Evolutionary conservation across 805 yeast species (phyloP), one percentile per base, ranked within the genome.

Genomic region (Saturnispora gosingensis): DNA sequence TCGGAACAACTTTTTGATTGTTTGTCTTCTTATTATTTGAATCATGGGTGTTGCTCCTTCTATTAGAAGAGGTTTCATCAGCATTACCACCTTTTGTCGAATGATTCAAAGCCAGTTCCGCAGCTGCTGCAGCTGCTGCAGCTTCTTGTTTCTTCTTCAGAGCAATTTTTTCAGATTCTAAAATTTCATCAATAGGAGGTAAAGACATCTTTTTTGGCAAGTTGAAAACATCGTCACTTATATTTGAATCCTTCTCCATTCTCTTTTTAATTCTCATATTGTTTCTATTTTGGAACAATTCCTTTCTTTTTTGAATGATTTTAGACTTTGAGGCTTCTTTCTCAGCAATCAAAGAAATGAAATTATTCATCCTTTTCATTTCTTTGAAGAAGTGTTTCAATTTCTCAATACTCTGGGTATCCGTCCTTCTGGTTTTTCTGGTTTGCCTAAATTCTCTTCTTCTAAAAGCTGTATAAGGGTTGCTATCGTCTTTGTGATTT

Each of bases 371-470:
- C 47, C 82, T 76, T 55, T 80, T 83, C 70, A 93, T 73, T 54
- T 93, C 96, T 54, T 76, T 76, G 56, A 85, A 87, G 32, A 93
- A 71, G 52, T 78, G 65, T 22, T 93, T 76, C 47, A 93, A 72
- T 57, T 90, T 80, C 66, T 90, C 97, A 13, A 89, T 83, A 58
- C 93, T 88, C 59, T 88, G 86, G 34, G 86, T 78, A 70, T 93
- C 99, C 0, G 97, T 87, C 57, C 98, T 80, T 67, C 99, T 81
- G 0, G 99, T 93, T 67, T 93, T 93, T 67, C 99, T 84, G 30
- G 95, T 93, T 64, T 87, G 97, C 58, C 99, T 81, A 57, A 88
- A 84, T 63, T 90, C 98, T 67, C 99, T 84, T 58, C 97, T 82
- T 61, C 99, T 80, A 73, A 93, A 93, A 71, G 97, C 88, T 40